Evolutionary conservation across 495 filamentous ascomycete species (phyloP).

Genomic region (Penicillium canescens): DNA sequence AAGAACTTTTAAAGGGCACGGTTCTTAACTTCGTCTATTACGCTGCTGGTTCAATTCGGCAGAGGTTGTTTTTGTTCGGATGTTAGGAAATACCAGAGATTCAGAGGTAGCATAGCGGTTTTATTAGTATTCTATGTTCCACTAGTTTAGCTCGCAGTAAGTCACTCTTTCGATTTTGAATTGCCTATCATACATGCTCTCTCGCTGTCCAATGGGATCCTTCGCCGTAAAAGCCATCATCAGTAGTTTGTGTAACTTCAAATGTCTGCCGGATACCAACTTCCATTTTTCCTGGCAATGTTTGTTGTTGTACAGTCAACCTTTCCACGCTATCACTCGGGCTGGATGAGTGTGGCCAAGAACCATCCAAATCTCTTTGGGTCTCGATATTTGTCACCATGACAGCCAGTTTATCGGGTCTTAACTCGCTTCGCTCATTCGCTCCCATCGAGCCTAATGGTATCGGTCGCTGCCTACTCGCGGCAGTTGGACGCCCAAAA

Average conservation of each 20-base stretch:
- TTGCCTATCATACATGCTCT: no score
- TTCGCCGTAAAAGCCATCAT: slow-evolving; percentile 4
- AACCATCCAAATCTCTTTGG: slow-evolving; percentile 24
- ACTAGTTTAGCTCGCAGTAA: no score
- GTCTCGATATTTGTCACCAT: slow-evolving; percentile 41
- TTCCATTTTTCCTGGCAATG: slow-evolving; percentile 17
- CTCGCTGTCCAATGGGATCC: no score
- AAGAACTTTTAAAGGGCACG: no score
- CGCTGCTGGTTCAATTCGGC: no score
- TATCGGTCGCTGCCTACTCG: not conserved
- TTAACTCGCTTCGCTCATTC: slow-evolving; percentile 17
- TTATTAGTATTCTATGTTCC: no score
- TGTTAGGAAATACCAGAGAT: no score
- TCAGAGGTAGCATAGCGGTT: no score
- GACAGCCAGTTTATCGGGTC: slow-evolving; percentile 41
- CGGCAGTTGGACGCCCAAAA: no score
- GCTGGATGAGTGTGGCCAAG: slow-evolving; percentile 9
- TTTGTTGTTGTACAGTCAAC: slow-evolving; percentile 21
- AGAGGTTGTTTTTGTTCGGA: no score
- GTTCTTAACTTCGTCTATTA: no score
- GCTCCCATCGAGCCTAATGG: slow-evolving; percentile 37
- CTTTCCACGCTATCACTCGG: slow-evolving; percentile 37
- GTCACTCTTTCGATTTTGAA: no score
- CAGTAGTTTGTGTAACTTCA: slow-evolving; percentile 35
- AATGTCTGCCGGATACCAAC: slow-evolving; percentile 37